Evolutionary conservation across 129 eudicot genomes (phyloP), one percentile per base, ranked within the genome.

Genomic region (Scalesia atractyloides): DNA sequence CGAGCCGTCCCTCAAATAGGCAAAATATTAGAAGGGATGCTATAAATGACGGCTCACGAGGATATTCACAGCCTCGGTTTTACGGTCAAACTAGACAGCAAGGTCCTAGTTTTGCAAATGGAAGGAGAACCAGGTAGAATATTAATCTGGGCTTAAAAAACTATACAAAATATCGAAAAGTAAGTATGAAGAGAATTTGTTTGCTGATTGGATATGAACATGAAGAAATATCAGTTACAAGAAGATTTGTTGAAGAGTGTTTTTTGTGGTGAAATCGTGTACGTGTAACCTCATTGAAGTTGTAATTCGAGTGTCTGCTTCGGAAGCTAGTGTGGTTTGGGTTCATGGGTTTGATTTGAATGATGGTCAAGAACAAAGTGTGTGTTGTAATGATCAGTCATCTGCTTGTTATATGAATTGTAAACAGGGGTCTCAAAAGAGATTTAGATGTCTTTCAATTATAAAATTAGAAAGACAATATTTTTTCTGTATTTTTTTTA

Each of bases 1-100:
- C 63, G 7, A 59, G 30, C 7, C 84, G 52, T 14, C 56, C 77
- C 24, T 59, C 50, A 41, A 62, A 73, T 18, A 72, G 74, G 47
- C 83, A 80, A 74, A 20, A 17, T 13, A 39, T 11, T 11, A 73
- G 75, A 77, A 85, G 85, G 58, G 89, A 82, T 37, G 78, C 80
- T 48, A 65, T 47, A 52, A 22, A 33, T 19, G 85, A 75, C 71
- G 33, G 37, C 43, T 66, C 77, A 15, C 81, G 73, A 62, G 86
- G 84, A 47, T 49, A 66, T 18, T 63, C 81, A 41, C 80, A 79
- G 44, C 79, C 82, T 30, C 87, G 81, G 14, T 49, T 69, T 34
- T 65, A 70, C 14, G 79, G 80, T 73, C 88, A 80, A 67, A 75
- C 56, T 10, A 63, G 82, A 77, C 65, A 41, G 19, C 80, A 76